Evolutionary conservation across 176 grass and related monocot species (phyloP).

Genomic region (Zizania latifolia): DNA sequence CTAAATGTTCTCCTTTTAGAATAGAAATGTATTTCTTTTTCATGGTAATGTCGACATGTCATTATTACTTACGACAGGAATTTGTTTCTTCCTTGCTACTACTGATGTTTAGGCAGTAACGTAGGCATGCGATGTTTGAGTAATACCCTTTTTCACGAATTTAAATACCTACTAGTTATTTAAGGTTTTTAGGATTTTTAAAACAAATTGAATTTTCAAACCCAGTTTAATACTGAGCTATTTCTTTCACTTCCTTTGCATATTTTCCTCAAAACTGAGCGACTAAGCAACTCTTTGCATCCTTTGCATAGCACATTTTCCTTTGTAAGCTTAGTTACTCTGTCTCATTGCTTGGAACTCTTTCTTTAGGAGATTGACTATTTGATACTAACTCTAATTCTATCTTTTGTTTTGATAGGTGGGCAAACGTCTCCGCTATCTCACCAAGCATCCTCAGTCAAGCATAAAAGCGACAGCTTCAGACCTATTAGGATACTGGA

Average conservation of each 20-base stretch:
- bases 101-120: not conserved
- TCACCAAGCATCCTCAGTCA: constrained; percentile 42
- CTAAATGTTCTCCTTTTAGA: not conserved
- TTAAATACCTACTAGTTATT: not conserved
- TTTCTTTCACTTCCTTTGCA: not conserved
- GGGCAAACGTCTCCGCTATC: constrained; percentile 33
- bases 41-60: not conserved
- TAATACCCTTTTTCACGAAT: not conserved
- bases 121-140: not conserved
- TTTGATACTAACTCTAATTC: not conserved
- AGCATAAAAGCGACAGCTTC: constrained; percentile 38
- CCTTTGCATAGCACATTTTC: too few species aligned
- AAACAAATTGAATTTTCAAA: not conserved
- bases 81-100: not conserved
- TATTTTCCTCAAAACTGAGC: not conserved
- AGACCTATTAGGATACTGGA: constrained; percentile 44
- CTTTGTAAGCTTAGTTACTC: not conserved
- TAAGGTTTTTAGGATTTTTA: not conserved
- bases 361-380: not conserved
- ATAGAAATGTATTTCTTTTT: not conserved
- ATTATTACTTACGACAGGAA: not conserved
- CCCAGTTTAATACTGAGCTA: not conserved
- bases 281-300: not conserved
- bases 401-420: constrained; percentile 28
- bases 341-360: not conserved